Conservation (phyloP, 106 monocot genomes). For the Dactylorhiza incarnata region DNA sequence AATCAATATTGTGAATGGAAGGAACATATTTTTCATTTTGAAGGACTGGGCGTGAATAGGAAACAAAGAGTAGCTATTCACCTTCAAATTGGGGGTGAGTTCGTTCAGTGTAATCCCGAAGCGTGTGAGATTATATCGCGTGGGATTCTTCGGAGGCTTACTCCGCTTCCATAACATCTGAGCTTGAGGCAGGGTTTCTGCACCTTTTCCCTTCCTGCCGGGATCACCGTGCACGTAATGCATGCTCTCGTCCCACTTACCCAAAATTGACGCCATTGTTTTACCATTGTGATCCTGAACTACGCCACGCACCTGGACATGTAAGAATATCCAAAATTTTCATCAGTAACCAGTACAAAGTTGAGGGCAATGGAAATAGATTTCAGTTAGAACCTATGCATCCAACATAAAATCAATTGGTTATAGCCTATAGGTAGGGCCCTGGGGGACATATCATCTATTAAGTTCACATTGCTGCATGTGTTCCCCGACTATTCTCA, state of each 20-base stretch:
- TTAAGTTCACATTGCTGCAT: no score
- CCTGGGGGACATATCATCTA: no score
- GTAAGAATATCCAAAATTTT: neutral
- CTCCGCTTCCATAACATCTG: slow-evolving; percentile 71
- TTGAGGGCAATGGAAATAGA: no score
- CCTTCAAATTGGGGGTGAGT: slow-evolving; percentile 82
- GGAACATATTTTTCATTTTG: no score
- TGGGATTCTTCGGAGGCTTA: slow-evolving; percentile 60
- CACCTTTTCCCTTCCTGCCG: neutral
- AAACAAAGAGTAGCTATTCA: slow-evolving; percentile 6
- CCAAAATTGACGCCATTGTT: slow-evolving; percentile 14
- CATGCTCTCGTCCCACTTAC: slow-evolving; percentile 17
- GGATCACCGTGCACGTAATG: slow-evolving; percentile 16
- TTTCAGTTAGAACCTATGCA: no score
- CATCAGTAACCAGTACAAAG: no score
- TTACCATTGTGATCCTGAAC: slow-evolving; percentile 12
- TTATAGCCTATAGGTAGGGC: no score
- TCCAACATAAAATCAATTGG: no score
- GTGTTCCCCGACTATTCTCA: no score
- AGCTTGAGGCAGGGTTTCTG: slow-evolving; percentile 48
- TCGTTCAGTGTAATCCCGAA: slow-evolving; percentile 93
- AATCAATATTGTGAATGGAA: neutral
- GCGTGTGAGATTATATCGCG: slow-evolving; percentile 86
- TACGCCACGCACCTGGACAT: slow-evolving; percentile 11
- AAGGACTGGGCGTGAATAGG: no score